Evolutionary conservation across 495 filamentous ascomycete species (phyloP).

Genomic region (Tuber melanosporum): DNA sequence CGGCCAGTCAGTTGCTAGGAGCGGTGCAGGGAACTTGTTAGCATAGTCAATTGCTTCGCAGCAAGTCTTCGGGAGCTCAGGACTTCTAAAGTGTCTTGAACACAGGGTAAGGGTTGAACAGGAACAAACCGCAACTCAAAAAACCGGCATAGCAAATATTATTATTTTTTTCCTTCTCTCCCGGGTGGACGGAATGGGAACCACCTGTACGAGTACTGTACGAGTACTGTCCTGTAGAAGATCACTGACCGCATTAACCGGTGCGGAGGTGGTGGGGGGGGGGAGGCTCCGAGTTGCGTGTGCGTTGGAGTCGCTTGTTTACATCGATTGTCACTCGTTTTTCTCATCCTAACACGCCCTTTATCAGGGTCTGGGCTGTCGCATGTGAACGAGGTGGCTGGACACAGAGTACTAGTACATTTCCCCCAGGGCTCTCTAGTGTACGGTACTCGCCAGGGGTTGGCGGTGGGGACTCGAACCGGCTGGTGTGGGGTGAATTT

Average conservation of each 20-base stretch:
- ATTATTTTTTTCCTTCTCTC: not conserved
- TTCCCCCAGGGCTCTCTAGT: not conserved
- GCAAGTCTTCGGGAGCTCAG: not conserved
- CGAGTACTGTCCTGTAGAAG: not conserved
- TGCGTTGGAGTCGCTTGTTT: not conserved
- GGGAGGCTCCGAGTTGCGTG: not conserved
- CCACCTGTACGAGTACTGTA: not conserved
- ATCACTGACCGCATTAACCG: not conserved
- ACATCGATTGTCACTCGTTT: not conserved
- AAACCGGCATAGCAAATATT: not conserved
- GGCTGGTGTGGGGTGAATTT: not conserved
- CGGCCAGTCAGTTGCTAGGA: not conserved
- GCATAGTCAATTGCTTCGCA: not conserved
- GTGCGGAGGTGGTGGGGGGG: not conserved
- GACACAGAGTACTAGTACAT: not conserved
- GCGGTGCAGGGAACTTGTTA: too few species aligned
- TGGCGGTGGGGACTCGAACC: not conserved
- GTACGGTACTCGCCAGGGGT: not conserved
- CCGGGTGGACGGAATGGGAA: not conserved
- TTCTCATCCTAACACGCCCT: not conserved
- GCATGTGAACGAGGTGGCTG: not conserved
- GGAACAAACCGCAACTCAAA: not conserved
- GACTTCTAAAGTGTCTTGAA: not conserved
- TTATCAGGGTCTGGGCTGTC: not conserved
- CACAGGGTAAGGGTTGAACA: not conserved